These are phyloP conservation scores for Dioscorea alata DNA, from an alignment of 106 monocot species.

Conservation along the genomic window DNA sequence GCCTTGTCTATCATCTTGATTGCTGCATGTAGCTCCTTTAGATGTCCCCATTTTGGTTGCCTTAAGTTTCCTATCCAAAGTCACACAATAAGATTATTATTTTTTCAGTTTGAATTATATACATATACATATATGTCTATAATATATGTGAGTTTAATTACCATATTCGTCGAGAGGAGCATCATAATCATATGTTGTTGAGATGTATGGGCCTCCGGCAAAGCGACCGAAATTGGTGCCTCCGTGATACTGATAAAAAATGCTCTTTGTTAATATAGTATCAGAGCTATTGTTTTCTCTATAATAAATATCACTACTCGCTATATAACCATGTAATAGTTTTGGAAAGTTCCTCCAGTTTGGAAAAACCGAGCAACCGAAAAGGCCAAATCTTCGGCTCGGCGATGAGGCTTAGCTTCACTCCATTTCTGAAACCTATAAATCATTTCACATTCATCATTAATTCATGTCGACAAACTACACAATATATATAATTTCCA, in stretches of 20 bases:
- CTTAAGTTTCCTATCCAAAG: slow-evolving; percentile 17
- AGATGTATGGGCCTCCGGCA: slow-evolving; percentile 50
- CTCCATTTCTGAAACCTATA: slow-evolving; percentile 38
- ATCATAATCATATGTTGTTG: slow-evolving; percentile 60
- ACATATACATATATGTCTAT: not conserved
- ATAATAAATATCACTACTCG: not conserved
- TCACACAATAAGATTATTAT: not conserved
- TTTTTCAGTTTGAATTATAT: too few relatives aligned
- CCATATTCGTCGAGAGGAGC: slow-evolving; percentile 71
- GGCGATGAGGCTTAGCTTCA: slow-evolving; percentile 19
- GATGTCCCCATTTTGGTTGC: slow-evolving; percentile 40
- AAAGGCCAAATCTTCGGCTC: slow-evolving; percentile 40
- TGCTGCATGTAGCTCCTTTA: slow-evolving; percentile 25
- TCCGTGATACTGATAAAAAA: slow-evolving; percentile 41
- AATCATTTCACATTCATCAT: too few relatives aligned
- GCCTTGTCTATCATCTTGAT: slow-evolving; percentile 18
- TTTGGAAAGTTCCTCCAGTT: slow-evolving; percentile 26
- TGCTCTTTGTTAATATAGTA: too few relatives aligned
- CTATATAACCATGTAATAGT: slow-evolving; percentile 48
- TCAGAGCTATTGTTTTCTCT: not conserved
- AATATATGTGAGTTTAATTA: not conserved
- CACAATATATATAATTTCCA: too few relatives aligned
- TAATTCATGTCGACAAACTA: too few relatives aligned
- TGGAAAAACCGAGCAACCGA: slow-evolving; percentile 39
- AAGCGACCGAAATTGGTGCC: slow-evolving; percentile 55